These are phyloP conservation scores for Paramecium caudatum DNA, from an alignment of 73 alveolate species.

Conservation along the genomic window DNA sequence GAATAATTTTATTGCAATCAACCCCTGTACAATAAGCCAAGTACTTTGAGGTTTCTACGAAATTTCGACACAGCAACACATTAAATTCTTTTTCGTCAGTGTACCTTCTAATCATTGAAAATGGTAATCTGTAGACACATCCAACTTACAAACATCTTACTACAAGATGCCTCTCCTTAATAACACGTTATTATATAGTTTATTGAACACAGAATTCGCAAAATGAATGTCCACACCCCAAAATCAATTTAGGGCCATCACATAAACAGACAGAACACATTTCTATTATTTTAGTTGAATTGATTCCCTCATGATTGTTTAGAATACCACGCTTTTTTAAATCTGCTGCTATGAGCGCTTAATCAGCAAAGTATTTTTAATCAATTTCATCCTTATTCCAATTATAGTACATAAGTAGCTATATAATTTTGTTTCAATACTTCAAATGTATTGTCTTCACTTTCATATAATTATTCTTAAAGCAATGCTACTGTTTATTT, in stretches of 20 bases:
- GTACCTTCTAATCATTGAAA: background rate
- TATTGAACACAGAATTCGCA: conserved; percentile 2
- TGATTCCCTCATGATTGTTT: background rate
- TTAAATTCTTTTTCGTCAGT: background rate
- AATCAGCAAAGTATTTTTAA: background rate
- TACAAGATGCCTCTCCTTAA: background rate
- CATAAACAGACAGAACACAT: background rate
- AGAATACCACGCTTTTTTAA: background rate
- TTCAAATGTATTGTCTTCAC: background rate
- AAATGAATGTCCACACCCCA: conserved; percentile 16
- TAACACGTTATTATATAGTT: background rate
- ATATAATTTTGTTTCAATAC: background rate
- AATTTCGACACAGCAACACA: background rate
- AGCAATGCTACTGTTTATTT: background rate
- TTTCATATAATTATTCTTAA: background rate
- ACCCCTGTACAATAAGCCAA: conserved; percentile 44
- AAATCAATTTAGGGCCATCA: background rate
- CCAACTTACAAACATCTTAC: conserved; percentile 9
- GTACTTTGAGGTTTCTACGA: background rate
- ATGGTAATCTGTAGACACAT: background rate
- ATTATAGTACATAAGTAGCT: conserved; percentile 23
- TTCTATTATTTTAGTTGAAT: background rate
- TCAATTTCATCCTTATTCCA: background rate
- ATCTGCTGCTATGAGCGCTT: background rate
- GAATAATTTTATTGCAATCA: background rate